phyloP scores from a whole-genome alignment of 805 yeast genomes.

The Blastobotrys terrestris region DNA sequence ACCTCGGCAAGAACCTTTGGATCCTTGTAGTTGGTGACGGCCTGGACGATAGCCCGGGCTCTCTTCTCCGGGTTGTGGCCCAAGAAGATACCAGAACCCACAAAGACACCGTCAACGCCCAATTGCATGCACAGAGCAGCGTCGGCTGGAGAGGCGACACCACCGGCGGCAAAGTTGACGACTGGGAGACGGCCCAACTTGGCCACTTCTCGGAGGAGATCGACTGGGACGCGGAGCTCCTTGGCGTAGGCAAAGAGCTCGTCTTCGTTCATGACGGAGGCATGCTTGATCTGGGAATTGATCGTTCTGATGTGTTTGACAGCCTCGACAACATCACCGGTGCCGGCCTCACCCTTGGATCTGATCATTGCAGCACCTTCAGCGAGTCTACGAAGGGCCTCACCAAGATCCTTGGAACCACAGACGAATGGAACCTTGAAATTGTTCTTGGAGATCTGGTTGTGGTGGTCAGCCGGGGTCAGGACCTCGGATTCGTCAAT shows the following conservation, averaged over 20 bases:
- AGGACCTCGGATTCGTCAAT: constrained; percentile 81
- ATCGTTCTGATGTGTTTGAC: constrained; percentile 66
- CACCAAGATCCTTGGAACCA: constrained; percentile 77
- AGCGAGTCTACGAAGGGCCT: constrained; percentile 67
- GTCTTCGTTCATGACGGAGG: constrained; percentile 37
- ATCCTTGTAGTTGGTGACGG: constrained; percentile 65
- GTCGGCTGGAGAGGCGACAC: constrained; percentile 83
- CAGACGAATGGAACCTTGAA: constrained; percentile 76
- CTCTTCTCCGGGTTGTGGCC: constrained; percentile 64
- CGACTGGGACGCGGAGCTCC: constrained; percentile 53
- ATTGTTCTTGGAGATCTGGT: constrained; percentile 55
- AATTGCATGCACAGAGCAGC: constrained; percentile 79
- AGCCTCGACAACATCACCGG: constrained; percentile 81
- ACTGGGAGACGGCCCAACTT: constrained; percentile 64
- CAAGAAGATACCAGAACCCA: constrained; percentile 74
- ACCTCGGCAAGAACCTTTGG: constrained; percentile 54
- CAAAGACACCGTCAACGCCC: constrained; percentile 76
- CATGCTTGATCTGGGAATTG: constrained; percentile 47
- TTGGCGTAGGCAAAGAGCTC: constrained; percentile 48
- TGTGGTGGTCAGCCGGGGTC: constrained; percentile 68
- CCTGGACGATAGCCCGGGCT: constrained; percentile 74
- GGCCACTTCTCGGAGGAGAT: constrained; percentile 41
- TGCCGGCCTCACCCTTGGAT: constrained; percentile 86
- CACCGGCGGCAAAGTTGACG: constrained; percentile 84
- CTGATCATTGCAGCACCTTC: constrained; percentile 88